Percentiles rank a stretch among this genome's conserved stretches.
Evolutionary conservation across 495 filamentous ascomycete genomes (phyloP).

Genomic region (Niebla homalea): DNA sequence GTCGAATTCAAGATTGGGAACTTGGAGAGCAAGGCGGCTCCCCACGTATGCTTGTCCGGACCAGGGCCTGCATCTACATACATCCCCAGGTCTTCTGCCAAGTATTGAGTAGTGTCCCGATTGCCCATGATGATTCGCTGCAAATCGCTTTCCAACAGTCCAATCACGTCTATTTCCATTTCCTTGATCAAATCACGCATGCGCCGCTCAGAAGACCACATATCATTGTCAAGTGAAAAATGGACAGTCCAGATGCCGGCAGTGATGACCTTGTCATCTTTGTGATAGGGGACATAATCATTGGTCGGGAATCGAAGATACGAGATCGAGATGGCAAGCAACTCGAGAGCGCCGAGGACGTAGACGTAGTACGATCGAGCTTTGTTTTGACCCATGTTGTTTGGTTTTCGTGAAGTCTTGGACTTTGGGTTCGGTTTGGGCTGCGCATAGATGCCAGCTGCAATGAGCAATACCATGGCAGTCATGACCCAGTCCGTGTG

Average conservation of each 20-base stretch:
- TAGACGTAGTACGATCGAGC: constrained; percentile 61
- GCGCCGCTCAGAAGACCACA: constrained; percentile 93
- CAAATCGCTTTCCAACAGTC: constrained; percentile 82
- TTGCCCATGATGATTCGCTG: constrained; percentile 99
- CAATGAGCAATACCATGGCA: constrained; percentile 70
- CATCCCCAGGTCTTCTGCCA: constrained; percentile 95
- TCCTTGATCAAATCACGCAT: constrained; percentile 89
- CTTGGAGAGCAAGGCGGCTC: constrained; percentile 81
- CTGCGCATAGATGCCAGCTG: constrained; percentile 70
- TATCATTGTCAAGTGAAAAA: constrained; percentile 96
- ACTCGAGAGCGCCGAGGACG: constrained; percentile 55
- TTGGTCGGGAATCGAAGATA: constrained; percentile 92
- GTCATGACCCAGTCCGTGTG: constrained; percentile 93
- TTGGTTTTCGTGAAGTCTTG: constrained; percentile 6
- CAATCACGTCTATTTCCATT: constrained; percentile 87
- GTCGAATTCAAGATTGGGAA: constrained; percentile 97
- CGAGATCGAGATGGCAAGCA: constrained; percentile 66
- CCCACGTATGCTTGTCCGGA: constrained; percentile 99
- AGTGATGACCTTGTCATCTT: constrained; percentile 72
- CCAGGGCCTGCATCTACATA: constrained; percentile 96
- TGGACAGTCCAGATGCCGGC: constrained; percentile 99
- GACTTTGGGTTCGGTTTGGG: constrained; percentile 24
- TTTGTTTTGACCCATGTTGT: constrained; percentile 37
- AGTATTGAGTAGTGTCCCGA: constrained; percentile 86
- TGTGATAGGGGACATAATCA: constrained; percentile 81